These are phyloP conservation scores for Termitomyces eurrhizus DNA, from an alignment of 768 basidiomycete genomes.

Conservation along the genomic window DNA sequence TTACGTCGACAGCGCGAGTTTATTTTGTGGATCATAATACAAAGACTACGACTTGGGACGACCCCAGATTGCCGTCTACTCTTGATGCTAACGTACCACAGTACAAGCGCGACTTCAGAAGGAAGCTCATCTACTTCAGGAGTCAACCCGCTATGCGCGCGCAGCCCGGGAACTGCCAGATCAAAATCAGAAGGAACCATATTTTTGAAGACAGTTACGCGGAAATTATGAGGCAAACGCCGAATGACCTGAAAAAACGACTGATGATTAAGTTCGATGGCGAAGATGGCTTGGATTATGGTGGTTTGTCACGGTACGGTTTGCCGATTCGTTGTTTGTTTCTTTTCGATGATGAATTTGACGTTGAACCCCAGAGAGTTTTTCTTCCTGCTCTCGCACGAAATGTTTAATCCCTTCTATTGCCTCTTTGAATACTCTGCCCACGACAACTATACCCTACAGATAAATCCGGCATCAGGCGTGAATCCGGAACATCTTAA, in stretches of 20 bases:
- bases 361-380: slow-evolving; percentile 68
- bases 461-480: slow-evolving; percentile 97
- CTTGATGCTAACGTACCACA: slow-evolving; percentile 97
- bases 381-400: slow-evolving; percentile 99
- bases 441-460: slow-evolving; percentile 99
- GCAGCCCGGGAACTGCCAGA: slow-evolving; percentile 98
- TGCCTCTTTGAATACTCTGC: slow-evolving; percentile 99
- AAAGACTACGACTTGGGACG: slow-evolving; percentile 99
- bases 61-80: slow-evolving; percentile 92
- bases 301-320: slow-evolving; percentile 88
- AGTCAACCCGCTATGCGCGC: slow-evolving; percentile 98
- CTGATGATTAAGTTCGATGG: slow-evolving; percentile 99
- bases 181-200: slow-evolving; percentile 96
- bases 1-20: slow-evolving; percentile 95
- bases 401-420: slow-evolving; percentile 99
- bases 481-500: slow-evolving; percentile 99
- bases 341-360: slow-evolving; percentile 3
- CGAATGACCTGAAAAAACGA: slow-evolving; percentile 97
- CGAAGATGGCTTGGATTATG: slow-evolving; percentile 98
- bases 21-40: slow-evolving; percentile 99
- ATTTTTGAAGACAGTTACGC: slow-evolving; percentile 99
- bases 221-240: slow-evolving; percentile 99
- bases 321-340: neutral
- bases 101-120: slow-evolving; percentile 99
- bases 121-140: slow-evolving; percentile 99